Evolutionary conservation across 768 basidiomycete species (phyloP).

Genomic region (Phylloporus sp.): DNA sequence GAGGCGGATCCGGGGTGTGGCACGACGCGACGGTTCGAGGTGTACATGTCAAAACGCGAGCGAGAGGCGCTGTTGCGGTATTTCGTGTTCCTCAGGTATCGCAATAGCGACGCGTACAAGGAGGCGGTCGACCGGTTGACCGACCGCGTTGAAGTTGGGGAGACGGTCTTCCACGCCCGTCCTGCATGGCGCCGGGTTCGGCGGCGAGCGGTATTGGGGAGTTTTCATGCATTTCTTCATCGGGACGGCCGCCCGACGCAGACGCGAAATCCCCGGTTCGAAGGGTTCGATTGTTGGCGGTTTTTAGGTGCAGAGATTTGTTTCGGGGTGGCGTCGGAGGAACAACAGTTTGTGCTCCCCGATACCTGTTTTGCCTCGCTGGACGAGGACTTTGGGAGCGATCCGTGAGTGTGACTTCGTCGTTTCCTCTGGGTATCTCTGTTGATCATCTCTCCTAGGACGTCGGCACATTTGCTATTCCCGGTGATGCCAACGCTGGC

Average conservation of each 20-base stretch:
- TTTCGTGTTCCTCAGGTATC: slow-evolving; percentile 52
- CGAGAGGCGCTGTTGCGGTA: slow-evolving; percentile 44
- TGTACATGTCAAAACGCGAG: slow-evolving; percentile 19
- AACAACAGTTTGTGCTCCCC: slow-evolving; percentile 52
- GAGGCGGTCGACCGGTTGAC: slow-evolving; percentile 33
- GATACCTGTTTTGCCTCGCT: slow-evolving; percentile 51
- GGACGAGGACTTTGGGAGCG: slow-evolving; percentile 40
- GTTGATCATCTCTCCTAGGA: slow-evolving; percentile 26
- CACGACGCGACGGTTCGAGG: slow-evolving; percentile 14
- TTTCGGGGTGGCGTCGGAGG: slow-evolving; percentile 48
- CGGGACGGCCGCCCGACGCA: slow-evolving; percentile 3
- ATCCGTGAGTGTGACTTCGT: slow-evolving; percentile 21
- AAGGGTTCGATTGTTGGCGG: slow-evolving; percentile 41
- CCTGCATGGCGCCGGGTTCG: slow-evolving; percentile 28
- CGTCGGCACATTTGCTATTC: slow-evolving; percentile 49
- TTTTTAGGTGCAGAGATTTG: slow-evolving; percentile 47
- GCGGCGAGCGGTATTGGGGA: slow-evolving; percentile 23
- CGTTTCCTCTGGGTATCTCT: not conserved
- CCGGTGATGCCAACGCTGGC: slow-evolving; percentile 51
- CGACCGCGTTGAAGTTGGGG: slow-evolving; percentile 20
- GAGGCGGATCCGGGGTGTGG: not conserved
- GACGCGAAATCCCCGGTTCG: slow-evolving; percentile 6
- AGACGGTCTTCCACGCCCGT: slow-evolving; percentile 14
- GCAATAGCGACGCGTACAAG: slow-evolving; percentile 47
- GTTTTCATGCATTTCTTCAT: slow-evolving; percentile 28